Conservation (phyloP, 2,329 filamentous ascomycete genomes). For the Chrysoporthe austroafricana region DNA sequence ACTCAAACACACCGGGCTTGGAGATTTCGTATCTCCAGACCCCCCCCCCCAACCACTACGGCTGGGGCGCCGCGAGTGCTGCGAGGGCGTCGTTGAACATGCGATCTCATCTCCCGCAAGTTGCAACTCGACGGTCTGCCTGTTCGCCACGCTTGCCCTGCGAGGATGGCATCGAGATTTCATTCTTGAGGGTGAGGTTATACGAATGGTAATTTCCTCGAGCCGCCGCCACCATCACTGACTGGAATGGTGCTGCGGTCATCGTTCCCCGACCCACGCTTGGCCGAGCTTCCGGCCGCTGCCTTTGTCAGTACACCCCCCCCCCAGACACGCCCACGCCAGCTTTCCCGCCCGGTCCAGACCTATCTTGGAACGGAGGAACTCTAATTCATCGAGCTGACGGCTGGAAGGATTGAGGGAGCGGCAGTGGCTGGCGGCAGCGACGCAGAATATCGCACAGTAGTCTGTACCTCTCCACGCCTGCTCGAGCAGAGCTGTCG, state of each 20-base stretch:
- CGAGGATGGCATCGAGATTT: not conserved
- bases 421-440: slow-evolving; percentile 5
- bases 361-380: slow-evolving; percentile 1
- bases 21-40: slow-evolving; percentile 16
- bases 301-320: slow-evolving; percentile 2
- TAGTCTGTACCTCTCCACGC: not conserved
- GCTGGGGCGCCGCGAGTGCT: not conserved
- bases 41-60: slow-evolving; percentile 7
- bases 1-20: slow-evolving; percentile 10
- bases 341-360: not conserved
- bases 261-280: slow-evolving; percentile 18
- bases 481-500: not conserved
- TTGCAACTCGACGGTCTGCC: slow-evolving; percentile 8
- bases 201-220: slow-evolving; percentile 8
- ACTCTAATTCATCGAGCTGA: slow-evolving; percentile 18
- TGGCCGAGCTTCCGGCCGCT: slow-evolving; percentile 9
- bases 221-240: not conserved
- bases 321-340: not conserved
- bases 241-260: slow-evolving; percentile 25
- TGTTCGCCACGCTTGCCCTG: slow-evolving; percentile 11
- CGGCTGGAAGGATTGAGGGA: not conserved
- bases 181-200: slow-evolving; percentile 8
- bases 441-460: not conserved
- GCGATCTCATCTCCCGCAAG: slow-evolving; percentile 16
- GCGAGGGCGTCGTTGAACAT: slow-evolving; percentile 12